phyloP scores from a whole-genome alignment of 495 filamentous ascomycete genomes.

The Daldinia loculata region DNA sequence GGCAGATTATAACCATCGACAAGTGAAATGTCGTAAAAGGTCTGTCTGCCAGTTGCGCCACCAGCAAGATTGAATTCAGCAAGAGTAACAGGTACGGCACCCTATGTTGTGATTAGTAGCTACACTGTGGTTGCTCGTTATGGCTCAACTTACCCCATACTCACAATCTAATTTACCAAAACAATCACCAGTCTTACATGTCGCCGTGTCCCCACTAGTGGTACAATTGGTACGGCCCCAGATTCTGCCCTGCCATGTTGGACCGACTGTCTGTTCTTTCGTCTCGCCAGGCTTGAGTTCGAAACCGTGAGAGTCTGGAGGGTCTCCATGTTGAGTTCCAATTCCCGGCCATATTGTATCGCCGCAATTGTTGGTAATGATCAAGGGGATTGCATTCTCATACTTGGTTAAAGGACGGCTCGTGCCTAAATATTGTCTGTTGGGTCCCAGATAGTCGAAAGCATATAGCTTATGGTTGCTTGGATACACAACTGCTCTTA shows the following conservation, averaged over 20 bases:
- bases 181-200: constrained; percentile 81
- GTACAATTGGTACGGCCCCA: constrained; percentile 87
- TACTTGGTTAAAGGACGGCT: constrained; percentile 43
- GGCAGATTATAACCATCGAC: constrained; percentile 88
- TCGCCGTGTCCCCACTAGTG: constrained; percentile 65
- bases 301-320: constrained; percentile 70
- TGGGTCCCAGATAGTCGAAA: constrained; percentile 45
- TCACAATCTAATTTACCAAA: constrained; percentile 70
- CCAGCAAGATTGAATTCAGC: constrained; percentile 78
- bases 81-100: constrained; percentile 71
- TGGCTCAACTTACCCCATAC: constrained; percentile 62
- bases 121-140: background rate
- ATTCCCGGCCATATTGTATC: constrained; percentile 78
- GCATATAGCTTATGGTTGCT: constrained; percentile 40
- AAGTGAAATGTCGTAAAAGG: constrained; percentile 84
- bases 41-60: constrained; percentile 64
- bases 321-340: constrained; percentile 69
- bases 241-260: constrained; percentile 79
- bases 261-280: constrained; percentile 64
- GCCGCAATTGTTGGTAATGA: constrained; percentile 71
- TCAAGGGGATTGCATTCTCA: constrained; percentile 56
- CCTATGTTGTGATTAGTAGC: constrained; percentile 49
- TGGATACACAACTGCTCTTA: constrained; percentile 40
- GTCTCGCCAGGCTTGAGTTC: constrained; percentile 61
- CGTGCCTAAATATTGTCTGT: constrained; percentile 30